Evolutionary conservation across 1,284 basidiomycete species (phyloP).

Genomic region (Puccinia polysora): DNA sequence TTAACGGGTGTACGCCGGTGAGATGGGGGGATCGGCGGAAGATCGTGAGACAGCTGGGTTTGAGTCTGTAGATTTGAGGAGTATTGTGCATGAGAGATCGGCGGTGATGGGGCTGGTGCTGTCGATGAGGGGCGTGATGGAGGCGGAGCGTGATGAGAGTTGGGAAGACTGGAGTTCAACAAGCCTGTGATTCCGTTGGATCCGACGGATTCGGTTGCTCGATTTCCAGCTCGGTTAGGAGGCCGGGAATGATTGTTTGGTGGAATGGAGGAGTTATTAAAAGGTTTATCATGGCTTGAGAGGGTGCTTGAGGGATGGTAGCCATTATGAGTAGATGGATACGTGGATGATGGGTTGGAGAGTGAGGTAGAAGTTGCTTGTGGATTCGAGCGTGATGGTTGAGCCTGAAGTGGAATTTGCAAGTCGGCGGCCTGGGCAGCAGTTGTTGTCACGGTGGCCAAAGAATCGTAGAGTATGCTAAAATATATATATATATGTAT

Average conservation of each 20-base stretch:
- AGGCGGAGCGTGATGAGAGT: not conserved
- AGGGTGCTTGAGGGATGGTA: not conserved
- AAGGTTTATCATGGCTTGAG: not conserved
- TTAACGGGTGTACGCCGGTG: not conserved
- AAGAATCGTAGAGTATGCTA: conserved; percentile 39
- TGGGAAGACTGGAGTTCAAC: conserved; percentile 10
- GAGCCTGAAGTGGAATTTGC: not conserved
- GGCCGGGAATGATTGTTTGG: conserved; percentile 1
- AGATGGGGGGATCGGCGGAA: not conserved
- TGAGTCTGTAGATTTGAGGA: not conserved
- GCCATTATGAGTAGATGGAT: conserved; percentile 15
- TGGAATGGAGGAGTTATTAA: not conserved
- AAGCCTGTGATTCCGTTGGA: conserved; percentile 30
- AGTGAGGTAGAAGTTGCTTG: not conserved
- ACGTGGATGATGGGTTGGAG: not conserved
- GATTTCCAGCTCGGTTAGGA: conserved; percentile 10
- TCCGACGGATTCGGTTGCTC: conserved; percentile 18
- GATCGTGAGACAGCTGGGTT: not conserved
- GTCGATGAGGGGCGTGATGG: too few species aligned
- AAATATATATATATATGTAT: not conserved
- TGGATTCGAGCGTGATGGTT: conserved; percentile 8
- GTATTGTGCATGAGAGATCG: conserved; percentile 30
- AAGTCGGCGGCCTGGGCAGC: conserved; percentile 13
- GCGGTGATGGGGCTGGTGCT: too few species aligned
- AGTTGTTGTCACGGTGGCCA: conserved; percentile 11